A percentile compares a stretch with the other conserved stretches of the same genome.
Evolutionary conservation across 495 filamentous ascomycete species (phyloP).

Genomic region (Xylaria cubensis): DNA sequence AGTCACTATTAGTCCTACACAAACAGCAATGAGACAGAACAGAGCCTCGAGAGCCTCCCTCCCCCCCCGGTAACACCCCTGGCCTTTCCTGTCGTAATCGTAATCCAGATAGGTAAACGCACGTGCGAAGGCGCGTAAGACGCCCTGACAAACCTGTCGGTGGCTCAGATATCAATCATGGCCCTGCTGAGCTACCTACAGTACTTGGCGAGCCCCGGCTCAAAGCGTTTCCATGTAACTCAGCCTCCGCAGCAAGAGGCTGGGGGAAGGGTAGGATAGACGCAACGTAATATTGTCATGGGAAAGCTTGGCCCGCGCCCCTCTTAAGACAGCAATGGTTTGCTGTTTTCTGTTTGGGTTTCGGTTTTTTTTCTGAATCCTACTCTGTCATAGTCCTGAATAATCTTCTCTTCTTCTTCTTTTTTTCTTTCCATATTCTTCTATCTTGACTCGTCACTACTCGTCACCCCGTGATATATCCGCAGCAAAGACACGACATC

Average conservation of each 20-base stretch:
- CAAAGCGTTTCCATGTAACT: slow-evolving; percentile 3
- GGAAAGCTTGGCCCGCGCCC: slow-evolving; percentile 23
- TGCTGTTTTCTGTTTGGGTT: slow-evolving; percentile 25
- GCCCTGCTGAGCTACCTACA: not conserved
- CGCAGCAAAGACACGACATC: not conserved
- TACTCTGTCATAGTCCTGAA: not conserved
- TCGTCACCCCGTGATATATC: not conserved
- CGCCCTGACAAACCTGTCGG: slow-evolving; percentile 27
- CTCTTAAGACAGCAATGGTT: slow-evolving; percentile 19
- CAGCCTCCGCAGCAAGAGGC: slow-evolving; percentile 16
- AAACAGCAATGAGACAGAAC: slow-evolving; percentile 9
- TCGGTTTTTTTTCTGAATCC: not conserved
- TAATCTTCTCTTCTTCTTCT: not conserved
- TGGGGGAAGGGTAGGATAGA: not conserved
- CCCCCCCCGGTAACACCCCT: not conserved
- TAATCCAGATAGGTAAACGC: not conserved
- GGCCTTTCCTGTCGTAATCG: slow-evolving; percentile 8
- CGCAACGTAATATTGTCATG: slow-evolving; percentile 29
- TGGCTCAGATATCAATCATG: slow-evolving; percentile 36
- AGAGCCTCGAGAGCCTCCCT: slow-evolving; percentile 10
- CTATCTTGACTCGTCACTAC: not conserved
- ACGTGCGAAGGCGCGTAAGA: not conserved
- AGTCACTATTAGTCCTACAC: not conserved
- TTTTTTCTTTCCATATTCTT: not conserved
- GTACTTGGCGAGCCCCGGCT: slow-evolving; percentile 17